Evolutionary conservation across 768 basidiomycete species (phyloP).

Genomic region (Mycena rebaudengoi): DNA sequence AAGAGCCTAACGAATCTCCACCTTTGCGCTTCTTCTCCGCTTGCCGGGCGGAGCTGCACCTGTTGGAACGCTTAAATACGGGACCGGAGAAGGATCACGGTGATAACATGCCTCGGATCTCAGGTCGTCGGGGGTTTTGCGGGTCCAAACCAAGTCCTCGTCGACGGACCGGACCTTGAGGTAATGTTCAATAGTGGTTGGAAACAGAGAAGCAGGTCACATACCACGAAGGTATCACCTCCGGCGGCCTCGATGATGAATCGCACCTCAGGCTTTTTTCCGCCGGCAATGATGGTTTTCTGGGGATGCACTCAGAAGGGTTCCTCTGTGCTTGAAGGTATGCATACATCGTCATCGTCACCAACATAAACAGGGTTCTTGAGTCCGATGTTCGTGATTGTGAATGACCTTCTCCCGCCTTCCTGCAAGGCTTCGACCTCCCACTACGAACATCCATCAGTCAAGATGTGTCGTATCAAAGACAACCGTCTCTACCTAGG

Average conservation of each 20-base stretch:
- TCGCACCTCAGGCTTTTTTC: not conserved
- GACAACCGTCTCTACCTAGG: not conserved
- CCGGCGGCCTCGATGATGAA: not conserved
- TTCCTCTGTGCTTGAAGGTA: not conserved
- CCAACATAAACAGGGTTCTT: not conserved
- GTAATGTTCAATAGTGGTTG: not conserved
- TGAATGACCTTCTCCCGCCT: not conserved
- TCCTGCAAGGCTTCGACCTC: not conserved
- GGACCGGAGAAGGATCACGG: not conserved
- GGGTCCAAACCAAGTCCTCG: not conserved
- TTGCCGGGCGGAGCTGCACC: not conserved
- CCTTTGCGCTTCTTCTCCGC: not conserved
- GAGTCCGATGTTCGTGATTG: not conserved
- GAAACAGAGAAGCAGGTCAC: not conserved
- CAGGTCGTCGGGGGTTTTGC: not conserved
- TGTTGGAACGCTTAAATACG: not conserved
- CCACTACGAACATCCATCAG: not conserved
- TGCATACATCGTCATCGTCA: not conserved
- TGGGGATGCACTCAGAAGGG: not conserved
- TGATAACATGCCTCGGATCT: not conserved
- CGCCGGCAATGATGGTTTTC: not conserved
- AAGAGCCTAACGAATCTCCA: not conserved
- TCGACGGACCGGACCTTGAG: not conserved
- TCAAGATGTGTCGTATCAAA: not conserved
- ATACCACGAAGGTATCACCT: not conserved